Evolutionary conservation across 2,329 filamentous ascomycete species (phyloP).

Genomic region (Arthrinium puccinioides): DNA sequence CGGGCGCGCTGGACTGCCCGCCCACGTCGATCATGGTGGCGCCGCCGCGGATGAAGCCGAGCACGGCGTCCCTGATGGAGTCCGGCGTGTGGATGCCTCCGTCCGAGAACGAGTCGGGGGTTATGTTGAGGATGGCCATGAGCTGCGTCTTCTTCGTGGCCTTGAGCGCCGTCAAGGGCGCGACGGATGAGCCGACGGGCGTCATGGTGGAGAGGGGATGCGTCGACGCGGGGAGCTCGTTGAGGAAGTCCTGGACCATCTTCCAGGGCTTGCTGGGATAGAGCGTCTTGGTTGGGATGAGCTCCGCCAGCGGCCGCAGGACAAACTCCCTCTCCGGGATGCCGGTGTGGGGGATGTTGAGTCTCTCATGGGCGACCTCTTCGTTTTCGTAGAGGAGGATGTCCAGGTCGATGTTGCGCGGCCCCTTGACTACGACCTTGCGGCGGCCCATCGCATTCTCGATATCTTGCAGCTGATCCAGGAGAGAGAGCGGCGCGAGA

Average conservation of each 20-base stretch:
- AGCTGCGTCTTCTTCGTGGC: conserved; percentile 60
- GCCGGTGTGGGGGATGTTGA: conserved; percentile 77
- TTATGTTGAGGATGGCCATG: conserved; percentile 94
- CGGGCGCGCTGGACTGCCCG: conserved; percentile 85
- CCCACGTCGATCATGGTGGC: conserved; percentile 87
- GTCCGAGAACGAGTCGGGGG: conserved; percentile 95
- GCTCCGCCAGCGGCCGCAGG: conserved; percentile 75
- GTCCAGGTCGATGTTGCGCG: conserved; percentile 89
- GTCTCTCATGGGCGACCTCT: conserved; percentile 57
- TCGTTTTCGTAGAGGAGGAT: conserved; percentile 75
- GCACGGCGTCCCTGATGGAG: conserved; percentile 52
- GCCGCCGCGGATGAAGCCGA: conserved; percentile 56
- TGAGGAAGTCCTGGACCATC: conserved; percentile 52
- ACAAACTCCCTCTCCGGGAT: conserved; percentile 94
- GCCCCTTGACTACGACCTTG: conserved; percentile 87
- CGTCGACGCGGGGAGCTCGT: conserved; percentile 43
- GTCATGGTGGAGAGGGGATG: conserved; percentile 52
- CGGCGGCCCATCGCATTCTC: conserved; percentile 72
- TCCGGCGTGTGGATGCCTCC: conserved; percentile 57
- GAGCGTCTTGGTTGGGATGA: conserved; percentile 48
- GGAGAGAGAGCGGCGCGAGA: conserved; percentile 64
- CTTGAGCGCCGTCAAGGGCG: conserved; percentile 51
- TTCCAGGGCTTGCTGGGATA: conserved; percentile 51
- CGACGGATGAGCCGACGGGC: conserved; percentile 39
- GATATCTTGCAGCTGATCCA: conserved; percentile 77